These are phyloP conservation scores for Suhomyces tanzawaensis DNA, from an alignment of 805 yeast genomes.

Conservation along the genomic window DNA sequence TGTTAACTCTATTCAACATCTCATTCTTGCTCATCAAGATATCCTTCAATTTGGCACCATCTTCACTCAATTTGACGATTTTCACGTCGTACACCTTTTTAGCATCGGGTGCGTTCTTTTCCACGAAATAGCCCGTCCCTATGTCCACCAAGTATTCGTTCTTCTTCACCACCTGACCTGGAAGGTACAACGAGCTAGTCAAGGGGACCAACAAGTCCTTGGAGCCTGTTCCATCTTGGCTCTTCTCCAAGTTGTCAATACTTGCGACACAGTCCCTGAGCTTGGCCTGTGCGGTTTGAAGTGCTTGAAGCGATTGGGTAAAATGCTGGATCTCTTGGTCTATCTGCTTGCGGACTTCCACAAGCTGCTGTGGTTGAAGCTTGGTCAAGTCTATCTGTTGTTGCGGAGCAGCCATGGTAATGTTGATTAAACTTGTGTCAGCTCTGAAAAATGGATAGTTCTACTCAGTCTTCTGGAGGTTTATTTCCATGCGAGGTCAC, in stretches of 20 bases:
- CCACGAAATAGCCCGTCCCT: slow-evolving; percentile 95
- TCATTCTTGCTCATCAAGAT: slow-evolving; percentile 75
- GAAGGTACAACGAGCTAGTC: slow-evolving; percentile 84
- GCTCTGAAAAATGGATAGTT: neutral
- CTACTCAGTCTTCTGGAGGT: too few species aligned
- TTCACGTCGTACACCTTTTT: slow-evolving; percentile 69
- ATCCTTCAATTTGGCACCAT: slow-evolving; percentile 68
- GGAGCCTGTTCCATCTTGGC: slow-evolving; percentile 10
- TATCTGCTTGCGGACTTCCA: slow-evolving; percentile 77
- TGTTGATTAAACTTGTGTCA: neutral
- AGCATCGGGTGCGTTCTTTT: slow-evolving; percentile 68
- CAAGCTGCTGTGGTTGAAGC: slow-evolving; percentile 79
- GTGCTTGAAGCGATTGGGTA: slow-evolving; percentile 77
- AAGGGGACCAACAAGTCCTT: slow-evolving; percentile 75
- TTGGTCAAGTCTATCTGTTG: slow-evolving; percentile 52
- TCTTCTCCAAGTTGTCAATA: slow-evolving; percentile 52
- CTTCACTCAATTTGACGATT: slow-evolving; percentile 67
- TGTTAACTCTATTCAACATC: slow-evolving; percentile 59
- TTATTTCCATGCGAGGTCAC: too few species aligned
- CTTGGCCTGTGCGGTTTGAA: slow-evolving; percentile 77
- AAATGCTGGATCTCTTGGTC: slow-evolving; percentile 86
- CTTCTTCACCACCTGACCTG: slow-evolving; percentile 69
- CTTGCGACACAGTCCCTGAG: slow-evolving; percentile 77
- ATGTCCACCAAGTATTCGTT: slow-evolving; percentile 83
- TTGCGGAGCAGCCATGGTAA: neutral